phyloP scores from a whole-genome alignment of 1,284 basidiomycete genomes.

The Cryptococcus hybrid region DNA sequence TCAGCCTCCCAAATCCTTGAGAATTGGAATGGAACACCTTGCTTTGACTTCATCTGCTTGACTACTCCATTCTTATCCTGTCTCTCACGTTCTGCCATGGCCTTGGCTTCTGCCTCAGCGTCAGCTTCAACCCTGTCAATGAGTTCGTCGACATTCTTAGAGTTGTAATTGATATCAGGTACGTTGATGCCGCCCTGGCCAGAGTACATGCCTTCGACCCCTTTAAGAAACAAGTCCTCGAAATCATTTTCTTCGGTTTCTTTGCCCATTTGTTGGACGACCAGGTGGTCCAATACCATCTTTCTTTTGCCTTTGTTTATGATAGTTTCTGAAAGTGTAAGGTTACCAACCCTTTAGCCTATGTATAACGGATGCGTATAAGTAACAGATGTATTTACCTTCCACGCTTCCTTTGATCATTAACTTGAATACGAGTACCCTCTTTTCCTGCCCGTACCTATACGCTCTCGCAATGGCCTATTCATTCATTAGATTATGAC shows the following conservation, averaged over 20 bases:
- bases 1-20: conserved; percentile 85
- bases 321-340: conserved; percentile 64
- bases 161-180: conserved; percentile 70
- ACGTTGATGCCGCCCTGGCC: conserved; percentile 51
- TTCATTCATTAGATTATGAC: background rate
- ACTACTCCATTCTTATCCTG: conserved; percentile 13
- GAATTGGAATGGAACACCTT: conserved; percentile 65
- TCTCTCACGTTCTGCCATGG: conserved; percentile 30
- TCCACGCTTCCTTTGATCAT: conserved; percentile 88
- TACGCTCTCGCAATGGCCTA: conserved; percentile 88
- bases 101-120: conserved; percentile 56
- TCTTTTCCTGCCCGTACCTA: conserved; percentile 52
- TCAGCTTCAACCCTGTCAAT: conserved; percentile 79
- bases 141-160: conserved; percentile 73
- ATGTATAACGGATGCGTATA: background rate
- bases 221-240: conserved; percentile 76
- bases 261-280: conserved; percentile 85
- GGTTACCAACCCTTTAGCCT: background rate
- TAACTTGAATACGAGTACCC: conserved; percentile 81
- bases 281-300: conserved; percentile 83
- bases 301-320: conserved; percentile 87
- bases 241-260: conserved; percentile 70
- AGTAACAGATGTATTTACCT: conserved; percentile 55
- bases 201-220: conserved; percentile 73
- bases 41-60: conserved; percentile 10